Percentiles rank a stretch among this genome's conserved stretches.
Conservation (phyloP, 495 filamentous ascomycete genomes). For the Trypethelium eluteriae region DNA sequence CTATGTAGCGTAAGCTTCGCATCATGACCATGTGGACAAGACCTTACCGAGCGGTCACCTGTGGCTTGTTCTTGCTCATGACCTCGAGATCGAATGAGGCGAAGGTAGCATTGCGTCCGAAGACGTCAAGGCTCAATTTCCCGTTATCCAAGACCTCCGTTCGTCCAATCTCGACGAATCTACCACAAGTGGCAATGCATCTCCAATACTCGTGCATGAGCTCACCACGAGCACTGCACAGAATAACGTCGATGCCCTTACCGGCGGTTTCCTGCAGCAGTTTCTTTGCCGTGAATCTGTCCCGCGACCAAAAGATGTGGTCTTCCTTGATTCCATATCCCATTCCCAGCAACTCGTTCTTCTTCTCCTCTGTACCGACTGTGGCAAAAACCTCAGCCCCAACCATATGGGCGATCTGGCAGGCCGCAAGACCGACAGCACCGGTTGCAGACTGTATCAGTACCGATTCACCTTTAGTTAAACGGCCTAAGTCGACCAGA, state of each 20-base stretch:
- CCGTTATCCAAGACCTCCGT: slow-evolving; percentile 21
- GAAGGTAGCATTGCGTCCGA: slow-evolving; percentile 27
- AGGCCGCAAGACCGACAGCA: slow-evolving; percentile 42
- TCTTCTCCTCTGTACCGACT: slow-evolving; percentile 40
- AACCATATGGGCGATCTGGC: slow-evolving; percentile 38
- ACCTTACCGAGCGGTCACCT: neutral
- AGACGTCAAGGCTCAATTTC: slow-evolving; percentile 17
- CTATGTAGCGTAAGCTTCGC: neutral
- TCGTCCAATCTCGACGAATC: slow-evolving; percentile 42
- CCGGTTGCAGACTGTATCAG: slow-evolving; percentile 47
- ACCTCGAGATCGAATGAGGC: slow-evolving; percentile 35
- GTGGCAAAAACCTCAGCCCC: slow-evolving; percentile 42
- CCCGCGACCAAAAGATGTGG: slow-evolving; percentile 33
- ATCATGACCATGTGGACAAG: neutral
- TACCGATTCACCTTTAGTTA: slow-evolving; percentile 36
- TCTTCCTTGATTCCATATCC: slow-evolving; percentile 36
- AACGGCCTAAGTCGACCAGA: slow-evolving; percentile 32
- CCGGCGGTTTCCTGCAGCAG: slow-evolving; percentile 13
- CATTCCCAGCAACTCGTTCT: slow-evolving; percentile 29
- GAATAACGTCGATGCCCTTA: slow-evolving; percentile 22
- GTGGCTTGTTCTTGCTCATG: neutral
- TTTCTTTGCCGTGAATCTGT: slow-evolving; percentile 4
- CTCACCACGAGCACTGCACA: slow-evolving; percentile 19
- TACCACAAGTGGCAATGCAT: slow-evolving; percentile 33
- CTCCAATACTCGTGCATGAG: slow-evolving; percentile 21